Evolutionary conservation across 495 filamentous ascomycete species (phyloP).

Genomic region (Aspergillus heteromorphus): DNA sequence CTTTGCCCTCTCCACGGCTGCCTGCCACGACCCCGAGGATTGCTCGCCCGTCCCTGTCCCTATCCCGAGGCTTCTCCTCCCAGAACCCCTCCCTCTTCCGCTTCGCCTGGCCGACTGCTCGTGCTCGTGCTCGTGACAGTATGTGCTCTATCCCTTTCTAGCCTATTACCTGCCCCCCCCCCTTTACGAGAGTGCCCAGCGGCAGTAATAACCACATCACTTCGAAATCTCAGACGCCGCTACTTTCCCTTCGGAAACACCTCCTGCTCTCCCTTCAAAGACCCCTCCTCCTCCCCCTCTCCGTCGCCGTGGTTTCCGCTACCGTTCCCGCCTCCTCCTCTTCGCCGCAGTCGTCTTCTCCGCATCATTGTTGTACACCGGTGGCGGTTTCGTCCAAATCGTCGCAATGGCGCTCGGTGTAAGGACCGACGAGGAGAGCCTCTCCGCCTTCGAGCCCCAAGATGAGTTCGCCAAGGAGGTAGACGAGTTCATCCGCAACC

Average conservation of each 20-base stretch:
- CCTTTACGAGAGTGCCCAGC: no score
- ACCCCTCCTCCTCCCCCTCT: neutral
- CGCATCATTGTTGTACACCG: no score
- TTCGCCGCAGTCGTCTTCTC: constrained; percentile 36
- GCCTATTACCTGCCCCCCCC: no score
- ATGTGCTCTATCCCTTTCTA: no score
- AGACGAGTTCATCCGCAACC: constrained; percentile 66
- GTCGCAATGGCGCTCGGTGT: constrained; percentile 36
- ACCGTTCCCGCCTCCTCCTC: constrained; percentile 31
- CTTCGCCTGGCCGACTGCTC: neutral
- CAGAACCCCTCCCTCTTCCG: neutral
- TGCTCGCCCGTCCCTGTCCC: neutral
- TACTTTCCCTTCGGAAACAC: neutral
- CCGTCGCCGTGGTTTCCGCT: constrained; percentile 9
- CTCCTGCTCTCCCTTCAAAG: neutral
- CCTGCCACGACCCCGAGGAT: neutral
- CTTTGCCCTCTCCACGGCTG: neutral
- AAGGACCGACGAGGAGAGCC: constrained; percentile 67
- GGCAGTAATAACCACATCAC: no score
- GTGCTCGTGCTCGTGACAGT: neutral
- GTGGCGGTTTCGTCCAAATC: no score
- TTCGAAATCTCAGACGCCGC: neutral
- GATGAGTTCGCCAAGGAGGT: constrained; percentile 57
- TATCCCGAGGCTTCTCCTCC: neutral
- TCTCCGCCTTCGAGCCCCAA: constrained; percentile 59